Conservation (phyloP, 345 rosid genomes). For the Acer saccharum region DNA sequence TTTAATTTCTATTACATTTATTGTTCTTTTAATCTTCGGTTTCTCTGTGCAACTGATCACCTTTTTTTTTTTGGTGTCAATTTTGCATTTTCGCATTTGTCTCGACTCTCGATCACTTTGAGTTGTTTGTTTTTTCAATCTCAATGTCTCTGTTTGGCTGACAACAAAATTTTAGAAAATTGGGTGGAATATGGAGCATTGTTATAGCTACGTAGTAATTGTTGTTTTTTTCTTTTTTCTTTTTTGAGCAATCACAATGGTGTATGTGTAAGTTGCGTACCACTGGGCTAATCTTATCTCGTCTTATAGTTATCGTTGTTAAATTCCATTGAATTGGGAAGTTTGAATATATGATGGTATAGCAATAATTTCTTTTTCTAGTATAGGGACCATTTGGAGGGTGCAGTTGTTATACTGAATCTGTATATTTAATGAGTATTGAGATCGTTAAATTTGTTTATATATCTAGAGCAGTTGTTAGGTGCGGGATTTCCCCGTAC, state of each 20-base stretch:
- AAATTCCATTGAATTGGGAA: background rate
- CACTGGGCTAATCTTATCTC: too few relatives aligned
- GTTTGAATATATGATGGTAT: background rate
- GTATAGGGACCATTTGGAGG: too few relatives aligned
- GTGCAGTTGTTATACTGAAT: too few relatives aligned
- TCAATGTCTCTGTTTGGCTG: background rate
- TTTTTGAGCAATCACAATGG: too few relatives aligned
- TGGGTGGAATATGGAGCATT: background rate
- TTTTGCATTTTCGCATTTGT: background rate
- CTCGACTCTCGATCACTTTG: background rate
- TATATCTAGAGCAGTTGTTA: too few relatives aligned
- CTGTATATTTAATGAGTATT: too few relatives aligned
- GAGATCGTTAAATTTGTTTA: too few relatives aligned
- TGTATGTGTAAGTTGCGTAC: too few relatives aligned
- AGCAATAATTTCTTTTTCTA: too few relatives aligned
- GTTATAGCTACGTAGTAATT: background rate
- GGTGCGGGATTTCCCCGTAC: too few relatives aligned
- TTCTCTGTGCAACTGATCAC: background rate
- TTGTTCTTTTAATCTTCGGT: background rate
- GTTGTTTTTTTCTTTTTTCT: background rate
- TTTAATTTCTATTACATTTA: background rate
- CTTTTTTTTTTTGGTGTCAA: background rate
- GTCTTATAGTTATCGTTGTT: background rate
- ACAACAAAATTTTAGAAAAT: background rate
- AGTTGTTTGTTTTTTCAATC: background rate